phyloP scores from a whole-genome alignment of 805 yeast species.

The Wickerhamomyces canadensis region DNA sequence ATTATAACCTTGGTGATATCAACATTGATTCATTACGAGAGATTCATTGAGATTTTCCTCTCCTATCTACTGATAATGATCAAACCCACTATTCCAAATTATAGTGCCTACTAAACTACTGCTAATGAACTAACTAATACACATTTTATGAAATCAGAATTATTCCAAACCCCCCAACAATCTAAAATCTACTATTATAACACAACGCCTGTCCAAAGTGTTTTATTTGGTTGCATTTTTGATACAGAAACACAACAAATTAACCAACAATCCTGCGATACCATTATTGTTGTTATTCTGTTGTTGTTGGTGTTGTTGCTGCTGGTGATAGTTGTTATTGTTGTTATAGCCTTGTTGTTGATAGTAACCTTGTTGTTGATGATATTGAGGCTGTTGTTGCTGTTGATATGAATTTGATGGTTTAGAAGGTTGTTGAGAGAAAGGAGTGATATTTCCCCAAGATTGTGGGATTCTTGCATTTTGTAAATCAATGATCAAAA shows the following conservation, averaged over 20 bases:
- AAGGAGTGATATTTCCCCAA: constrained; percentile 24
- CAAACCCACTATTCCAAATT: too few relatives aligned
- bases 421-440: constrained; percentile 24
- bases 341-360: constrained; percentile 1
- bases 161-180: too few relatives aligned
- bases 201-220: too few relatives aligned
- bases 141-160: too few relatives aligned
- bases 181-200: too few relatives aligned
- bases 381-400: constrained; percentile 26
- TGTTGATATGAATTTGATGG: constrained; percentile 29
- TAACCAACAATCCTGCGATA: constrained; percentile 18
- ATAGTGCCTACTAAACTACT: too few relatives aligned
- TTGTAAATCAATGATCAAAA: constrained; percentile 62
- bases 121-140: too few relatives aligned
- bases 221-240: constrained; percentile 20
- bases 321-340: constrained; percentile 16
- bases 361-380: constrained; percentile 12
- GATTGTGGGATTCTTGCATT: constrained; percentile 38
- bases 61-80: too few relatives aligned
- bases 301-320: constrained; percentile 12
- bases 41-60: constrained; percentile 1
- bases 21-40: constrained; percentile 10
- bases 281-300: constrained; percentile 14
- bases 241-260: constrained; percentile 31
- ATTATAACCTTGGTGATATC: constrained; percentile 16